Conservation (phyloP, 2,329 filamentous ascomycete genomes). For the Exophiala spinifera region DNA sequence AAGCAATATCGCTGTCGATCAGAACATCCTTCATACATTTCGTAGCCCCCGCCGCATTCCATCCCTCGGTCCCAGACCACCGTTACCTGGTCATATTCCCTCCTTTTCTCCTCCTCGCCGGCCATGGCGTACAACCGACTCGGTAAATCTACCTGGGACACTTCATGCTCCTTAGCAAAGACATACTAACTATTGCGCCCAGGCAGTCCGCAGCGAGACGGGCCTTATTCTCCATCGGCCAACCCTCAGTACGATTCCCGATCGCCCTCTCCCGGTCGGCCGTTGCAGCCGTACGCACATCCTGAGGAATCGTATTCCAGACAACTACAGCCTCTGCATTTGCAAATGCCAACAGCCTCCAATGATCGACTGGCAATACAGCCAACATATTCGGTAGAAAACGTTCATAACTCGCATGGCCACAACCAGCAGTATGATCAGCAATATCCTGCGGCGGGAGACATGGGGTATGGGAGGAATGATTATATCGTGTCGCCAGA, state of each 20-base stretch:
- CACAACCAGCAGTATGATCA: slow-evolving; percentile 58
- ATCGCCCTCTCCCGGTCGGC: slow-evolving; percentile 74
- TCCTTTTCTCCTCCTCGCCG: slow-evolving; percentile 6
- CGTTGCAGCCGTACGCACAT: slow-evolving; percentile 74
- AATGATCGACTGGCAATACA: slow-evolving; percentile 79
- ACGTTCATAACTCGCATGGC: slow-evolving; percentile 61
- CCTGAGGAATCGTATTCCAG: slow-evolving; percentile 57
- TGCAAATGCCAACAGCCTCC: slow-evolving; percentile 66
- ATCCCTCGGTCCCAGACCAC: slow-evolving; percentile 16
- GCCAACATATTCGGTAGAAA: slow-evolving; percentile 74
- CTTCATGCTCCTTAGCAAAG: neutral
- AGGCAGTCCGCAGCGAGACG: slow-evolving; percentile 39
- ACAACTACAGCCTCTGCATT: slow-evolving; percentile 41
- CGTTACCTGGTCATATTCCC: neutral
- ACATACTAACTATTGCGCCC: slow-evolving; percentile 15
- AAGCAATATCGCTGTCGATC: neutral
- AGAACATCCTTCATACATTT: neutral
- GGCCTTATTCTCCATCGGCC: slow-evolving; percentile 44
- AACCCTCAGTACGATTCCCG: slow-evolving; percentile 56
- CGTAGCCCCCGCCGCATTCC: slow-evolving; percentile 14
- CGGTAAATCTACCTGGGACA: slow-evolving; percentile 51
- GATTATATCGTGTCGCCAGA: slow-evolving; percentile 79
- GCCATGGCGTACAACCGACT: slow-evolving; percentile 71
- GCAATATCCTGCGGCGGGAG: slow-evolving; percentile 34
- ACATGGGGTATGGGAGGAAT: slow-evolving; percentile 47